Conservation (phyloP, 1,284 basidiomycete species). For the Ganoderma multipileum region DNA sequence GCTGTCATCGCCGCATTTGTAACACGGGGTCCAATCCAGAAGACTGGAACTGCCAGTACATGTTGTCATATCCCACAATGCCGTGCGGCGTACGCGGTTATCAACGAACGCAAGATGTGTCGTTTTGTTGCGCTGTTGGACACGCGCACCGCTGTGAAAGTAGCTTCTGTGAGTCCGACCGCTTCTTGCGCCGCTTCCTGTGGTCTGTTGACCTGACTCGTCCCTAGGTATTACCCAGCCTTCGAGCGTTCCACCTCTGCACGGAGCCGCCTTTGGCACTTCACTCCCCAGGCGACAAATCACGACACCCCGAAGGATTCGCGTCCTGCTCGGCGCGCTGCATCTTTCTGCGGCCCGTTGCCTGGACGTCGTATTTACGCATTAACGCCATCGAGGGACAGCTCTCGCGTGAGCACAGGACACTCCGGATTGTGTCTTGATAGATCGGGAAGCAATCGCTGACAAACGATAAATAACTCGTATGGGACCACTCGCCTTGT, state of each 20-base stretch:
- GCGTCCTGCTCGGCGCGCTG: background rate
- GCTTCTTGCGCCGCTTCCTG: constrained; percentile 1
- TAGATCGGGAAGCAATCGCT: constrained; percentile 1
- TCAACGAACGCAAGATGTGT: constrained; percentile 4
- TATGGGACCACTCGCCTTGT: constrained; percentile 2
- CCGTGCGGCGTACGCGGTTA: background rate
- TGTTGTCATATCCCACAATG: background rate
- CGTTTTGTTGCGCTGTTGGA: background rate
- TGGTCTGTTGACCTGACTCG: constrained; percentile 2
- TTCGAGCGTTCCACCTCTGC: background rate
- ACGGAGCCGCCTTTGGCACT: background rate
- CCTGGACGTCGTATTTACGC: constrained; percentile 27
- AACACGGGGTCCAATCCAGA: background rate
- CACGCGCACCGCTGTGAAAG: background rate
- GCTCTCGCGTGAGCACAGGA: background rate
- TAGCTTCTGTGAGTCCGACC: constrained; percentile 6
- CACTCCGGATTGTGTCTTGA: background rate
- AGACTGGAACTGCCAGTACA: background rate
- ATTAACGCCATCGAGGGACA: constrained; percentile 25
- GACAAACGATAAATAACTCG: background rate
- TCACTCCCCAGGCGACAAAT: background rate
- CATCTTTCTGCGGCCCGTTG: background rate
- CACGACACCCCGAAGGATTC: background rate
- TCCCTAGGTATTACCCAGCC: background rate
- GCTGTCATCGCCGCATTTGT: background rate